phyloP scores from a whole-genome alignment of 305 asterid species.

The Solanum aculeatissimum region DNA sequence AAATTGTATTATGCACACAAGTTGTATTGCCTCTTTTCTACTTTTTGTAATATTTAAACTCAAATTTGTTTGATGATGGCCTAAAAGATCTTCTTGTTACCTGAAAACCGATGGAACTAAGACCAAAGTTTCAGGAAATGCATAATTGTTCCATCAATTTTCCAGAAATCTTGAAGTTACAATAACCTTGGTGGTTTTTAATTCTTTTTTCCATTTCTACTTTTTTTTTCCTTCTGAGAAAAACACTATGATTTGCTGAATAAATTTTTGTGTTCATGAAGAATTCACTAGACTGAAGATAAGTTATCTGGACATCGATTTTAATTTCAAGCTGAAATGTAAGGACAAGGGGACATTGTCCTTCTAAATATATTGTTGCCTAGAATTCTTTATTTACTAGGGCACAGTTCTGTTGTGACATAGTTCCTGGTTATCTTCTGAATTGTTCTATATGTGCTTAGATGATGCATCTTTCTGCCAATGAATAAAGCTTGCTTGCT shows the following conservation, averaged over 20 bases:
- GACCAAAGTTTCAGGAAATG: not conserved
- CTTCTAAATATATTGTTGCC: not conserved
- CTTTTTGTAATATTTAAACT: not conserved
- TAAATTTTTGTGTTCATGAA: slow-evolving; percentile 42
- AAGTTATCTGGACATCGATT: not conserved
- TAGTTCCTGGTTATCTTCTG: not conserved
- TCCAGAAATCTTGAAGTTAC: not conserved
- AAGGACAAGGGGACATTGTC: not conserved
- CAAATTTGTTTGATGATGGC: not conserved
- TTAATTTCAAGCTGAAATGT: not conserved
- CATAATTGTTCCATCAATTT: not conserved
- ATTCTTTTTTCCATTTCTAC: not conserved
- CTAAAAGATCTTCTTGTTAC: not conserved
- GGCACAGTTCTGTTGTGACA: not conserved
- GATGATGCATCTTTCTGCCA: not conserved
- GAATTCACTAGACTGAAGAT: slow-evolving; percentile 89
- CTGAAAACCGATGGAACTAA: not conserved
- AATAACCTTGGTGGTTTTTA: not conserved
- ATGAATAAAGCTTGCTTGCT: not conserved
- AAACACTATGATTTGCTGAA: not conserved
- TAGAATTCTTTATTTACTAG: not conserved
- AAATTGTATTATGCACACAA: not conserved
- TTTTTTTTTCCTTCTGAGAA: not conserved
- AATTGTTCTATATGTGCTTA: not conserved
- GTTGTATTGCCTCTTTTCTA: not conserved